phyloP scores from a whole-genome alignment of 139 green algal species.

The Zygnema cylindricum region DNA sequence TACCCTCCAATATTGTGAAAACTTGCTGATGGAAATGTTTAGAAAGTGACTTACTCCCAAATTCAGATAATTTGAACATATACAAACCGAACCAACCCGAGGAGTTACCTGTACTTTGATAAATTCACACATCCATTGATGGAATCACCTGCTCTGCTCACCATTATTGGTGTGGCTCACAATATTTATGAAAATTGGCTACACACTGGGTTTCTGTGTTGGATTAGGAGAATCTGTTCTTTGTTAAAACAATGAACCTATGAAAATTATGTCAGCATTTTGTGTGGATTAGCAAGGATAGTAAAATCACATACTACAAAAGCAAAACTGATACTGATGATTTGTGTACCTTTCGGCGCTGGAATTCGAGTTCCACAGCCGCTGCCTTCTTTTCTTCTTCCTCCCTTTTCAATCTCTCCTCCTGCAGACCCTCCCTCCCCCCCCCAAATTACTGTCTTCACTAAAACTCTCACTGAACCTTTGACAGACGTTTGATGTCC shows the following conservation, averaged over 20 bases:
- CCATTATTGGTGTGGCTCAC: no score
- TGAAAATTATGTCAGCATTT: not conserved
- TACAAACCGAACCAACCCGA: not conserved
- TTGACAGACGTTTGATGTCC: not conserved
- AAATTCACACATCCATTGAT: no score
- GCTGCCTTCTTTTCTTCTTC: conserved; percentile 2
- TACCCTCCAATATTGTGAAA: not conserved
- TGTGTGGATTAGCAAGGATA: no score
- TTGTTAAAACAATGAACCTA: not conserved
- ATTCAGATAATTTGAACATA: not conserved
- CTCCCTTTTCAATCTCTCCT: conserved; percentile 13
- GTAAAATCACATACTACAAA: no score
- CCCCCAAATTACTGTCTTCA: not conserved
- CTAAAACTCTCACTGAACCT: not conserved
- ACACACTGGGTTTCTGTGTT: not conserved
- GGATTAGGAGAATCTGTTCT: not conserved
- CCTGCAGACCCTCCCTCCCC: no score
- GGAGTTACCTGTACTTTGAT: not conserved
- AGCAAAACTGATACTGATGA: not conserved
- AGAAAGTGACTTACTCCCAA: not conserved
- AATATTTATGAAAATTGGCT: not conserved
- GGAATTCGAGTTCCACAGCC: conserved; percentile 11
- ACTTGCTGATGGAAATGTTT: not conserved
- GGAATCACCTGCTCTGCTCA: no score
- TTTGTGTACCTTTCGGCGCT: conserved; percentile 1